Conservation (phyloP, 2,329 filamentous ascomycete genomes). For the Tolypocladium guangdongense region DNA sequence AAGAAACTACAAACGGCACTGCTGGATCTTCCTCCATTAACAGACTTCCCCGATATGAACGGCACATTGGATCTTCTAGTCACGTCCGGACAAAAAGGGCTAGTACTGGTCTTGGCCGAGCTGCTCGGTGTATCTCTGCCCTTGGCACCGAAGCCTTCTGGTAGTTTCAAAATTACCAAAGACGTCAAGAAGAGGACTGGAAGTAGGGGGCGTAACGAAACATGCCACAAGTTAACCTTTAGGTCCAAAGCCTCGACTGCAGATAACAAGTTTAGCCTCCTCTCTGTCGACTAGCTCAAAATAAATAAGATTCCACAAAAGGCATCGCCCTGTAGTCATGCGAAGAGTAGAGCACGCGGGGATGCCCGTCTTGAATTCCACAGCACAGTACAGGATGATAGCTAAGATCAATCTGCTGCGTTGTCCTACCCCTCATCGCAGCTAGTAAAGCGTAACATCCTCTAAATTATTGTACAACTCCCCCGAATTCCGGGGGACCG, state of each 20-base stretch:
- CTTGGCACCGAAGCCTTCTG: neutral
- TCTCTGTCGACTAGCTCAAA: slow-evolving; percentile 4
- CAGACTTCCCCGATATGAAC: slow-evolving; percentile 12
- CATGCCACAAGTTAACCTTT: neutral
- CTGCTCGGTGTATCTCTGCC: slow-evolving; percentile 7
- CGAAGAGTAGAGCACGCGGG: no score
- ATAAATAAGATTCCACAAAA: neutral
- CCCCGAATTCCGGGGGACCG: slow-evolving; percentile 9
- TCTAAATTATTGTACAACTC: neutral
- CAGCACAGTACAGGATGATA: neutral
- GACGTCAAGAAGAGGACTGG: neutral
- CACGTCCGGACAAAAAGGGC: slow-evolving; percentile 2
- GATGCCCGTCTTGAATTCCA: neutral
- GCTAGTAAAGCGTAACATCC: neutral
- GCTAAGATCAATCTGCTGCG: neutral
- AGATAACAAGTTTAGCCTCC: slow-evolving; percentile 7
- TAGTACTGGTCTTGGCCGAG: slow-evolving; percentile 7
- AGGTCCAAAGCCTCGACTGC: neutral
- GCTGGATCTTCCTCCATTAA: slow-evolving; percentile 13
- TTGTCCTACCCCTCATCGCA: neutral
- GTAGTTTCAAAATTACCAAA: neutral
- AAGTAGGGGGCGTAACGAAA: neutral
- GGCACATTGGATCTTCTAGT: slow-evolving; percentile 10
- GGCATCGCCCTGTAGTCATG: neutral
- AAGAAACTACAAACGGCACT: slow-evolving; percentile 11